Conservation (phyloP, 2,329 filamentous ascomycete species). For the Akanthomyces muscarius region DNA sequence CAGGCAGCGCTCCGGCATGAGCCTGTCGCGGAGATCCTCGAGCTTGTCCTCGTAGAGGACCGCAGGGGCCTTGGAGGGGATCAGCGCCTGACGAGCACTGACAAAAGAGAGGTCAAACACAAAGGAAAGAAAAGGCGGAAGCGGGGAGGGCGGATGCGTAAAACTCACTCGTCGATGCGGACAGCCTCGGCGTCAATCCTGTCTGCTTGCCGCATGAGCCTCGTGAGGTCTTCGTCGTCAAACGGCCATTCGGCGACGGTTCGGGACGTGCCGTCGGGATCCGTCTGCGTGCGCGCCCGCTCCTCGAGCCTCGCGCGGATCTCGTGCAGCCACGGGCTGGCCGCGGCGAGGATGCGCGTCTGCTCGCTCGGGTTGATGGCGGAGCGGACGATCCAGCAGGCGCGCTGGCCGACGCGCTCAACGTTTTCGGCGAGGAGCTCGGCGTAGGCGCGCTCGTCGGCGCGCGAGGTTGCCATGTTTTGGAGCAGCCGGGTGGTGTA, state of each 20-base stretch:
- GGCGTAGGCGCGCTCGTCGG: constrained; percentile 9
- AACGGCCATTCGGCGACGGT: constrained; percentile 11
- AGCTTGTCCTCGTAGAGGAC: constrained; percentile 15
- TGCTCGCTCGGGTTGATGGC: constrained; percentile 8
- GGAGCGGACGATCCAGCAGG: background rate
- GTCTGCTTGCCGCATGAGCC: background rate
- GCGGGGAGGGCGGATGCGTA: too few relatives aligned
- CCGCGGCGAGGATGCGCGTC: background rate
- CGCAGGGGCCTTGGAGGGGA: constrained; percentile 1
- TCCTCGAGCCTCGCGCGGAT: background rate
- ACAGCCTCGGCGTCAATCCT: background rate
- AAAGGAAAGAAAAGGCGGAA: too few relatives aligned
- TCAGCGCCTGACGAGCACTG: background rate
- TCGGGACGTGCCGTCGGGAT: background rate
- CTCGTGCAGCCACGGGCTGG: constrained; percentile 6
- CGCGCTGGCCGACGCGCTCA: background rate
- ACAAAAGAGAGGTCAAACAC: too few relatives aligned
- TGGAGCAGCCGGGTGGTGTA: background rate
- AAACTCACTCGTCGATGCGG: constrained; percentile 4
- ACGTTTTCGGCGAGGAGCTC: constrained; percentile 9
- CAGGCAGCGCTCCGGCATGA: constrained; percentile 15
- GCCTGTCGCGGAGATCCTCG: constrained; percentile 11
- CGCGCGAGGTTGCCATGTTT: background rate
- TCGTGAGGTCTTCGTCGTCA: constrained; percentile 1
- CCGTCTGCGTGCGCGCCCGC: background rate